A percentile compares a stretch with the other conserved stretches of the same genome.
Evolutionary conservation across 78 protist species (phyloP).

Genomic region (Anaeramoeba ignava): DNA sequence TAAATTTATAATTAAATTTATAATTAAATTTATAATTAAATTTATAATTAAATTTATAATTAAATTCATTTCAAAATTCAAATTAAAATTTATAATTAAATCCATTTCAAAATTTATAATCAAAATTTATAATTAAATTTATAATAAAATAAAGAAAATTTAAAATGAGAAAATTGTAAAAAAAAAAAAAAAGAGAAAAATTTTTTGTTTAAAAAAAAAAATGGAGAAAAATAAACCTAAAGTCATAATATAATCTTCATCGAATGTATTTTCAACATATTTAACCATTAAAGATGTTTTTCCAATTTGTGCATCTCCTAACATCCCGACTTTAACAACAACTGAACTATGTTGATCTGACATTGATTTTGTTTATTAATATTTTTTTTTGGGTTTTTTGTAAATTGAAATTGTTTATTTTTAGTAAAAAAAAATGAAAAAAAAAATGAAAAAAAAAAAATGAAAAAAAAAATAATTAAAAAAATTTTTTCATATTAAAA

Average conservation of each 20-base stretch:
- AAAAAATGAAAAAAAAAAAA: background rate
- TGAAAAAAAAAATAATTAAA: background rate
- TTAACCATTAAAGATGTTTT: constrained; percentile 86
- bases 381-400: background rate
- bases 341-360: background rate
- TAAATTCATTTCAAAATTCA: too few species aligned
- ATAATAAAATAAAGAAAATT: background rate
- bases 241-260: constrained; percentile 85
- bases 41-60: too few species aligned
- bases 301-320: constrained; percentile 86
- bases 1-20: constrained; percentile 1
- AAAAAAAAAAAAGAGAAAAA: background rate
- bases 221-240: constrained; percentile 26
- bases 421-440: background rate
- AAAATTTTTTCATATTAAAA: background rate
- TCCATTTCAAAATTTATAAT: too few species aligned
- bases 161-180: background rate
- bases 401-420: background rate
- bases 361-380: constrained; percentile 2
- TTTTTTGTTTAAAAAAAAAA: background rate
- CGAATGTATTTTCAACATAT: constrained; percentile 81
- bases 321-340: constrained; percentile 60
- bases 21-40: background rate
- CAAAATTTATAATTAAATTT: too few species aligned
- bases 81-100: too few species aligned